Evolutionary conservation across 345 rosid genomes (phyloP), one percentile per base, ranked within the genome.

Genomic region (Gossypium sturtianum): DNA sequence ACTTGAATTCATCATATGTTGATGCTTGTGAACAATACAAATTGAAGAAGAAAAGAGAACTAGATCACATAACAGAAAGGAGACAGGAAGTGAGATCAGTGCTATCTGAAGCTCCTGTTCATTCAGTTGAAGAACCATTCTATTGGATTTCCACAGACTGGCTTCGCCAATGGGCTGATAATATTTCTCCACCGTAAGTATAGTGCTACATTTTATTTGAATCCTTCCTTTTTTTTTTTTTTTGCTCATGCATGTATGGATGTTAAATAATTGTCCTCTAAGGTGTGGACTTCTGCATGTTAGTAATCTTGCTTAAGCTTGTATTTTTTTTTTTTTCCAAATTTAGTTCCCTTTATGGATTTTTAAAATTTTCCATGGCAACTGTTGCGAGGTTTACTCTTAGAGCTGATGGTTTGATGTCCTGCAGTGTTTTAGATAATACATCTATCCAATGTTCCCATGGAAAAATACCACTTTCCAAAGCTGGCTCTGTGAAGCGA

Each of bases 141-240:
- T 90, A 63, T 80, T 95, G 99, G 99, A 82, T 91, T 80, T 87
- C 93, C 75, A 78, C 85, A 17, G 97, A 90, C 72, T 95, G 99
- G 99, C 92, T 95, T 83, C 97, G 94, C 78, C 88, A 85, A 71
- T 95, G 99, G 99, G 92, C 97, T 70, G 98, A 95, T 79, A 84
- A 78, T 71, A 73, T 90, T 73, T 74, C 74, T 44, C 88, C 97
- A 53, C 84, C 85, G 99, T 94, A 89, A 80, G 98, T 80, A 65
- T 73, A 7, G 77, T 75, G 61, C 69, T 25, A 49, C 48, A 34
- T 43, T 19, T 75, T 47, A 51, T 64, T 22, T 66, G 41, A 75
- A 68, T 47, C 23, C 20, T 34, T 68, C 74, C n/a, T 75, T 62
- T 48, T 34, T 70, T 22, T 22, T 22, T 22, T 22, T 47, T 23